phyloP scores from a whole-genome alignment of 768 basidiomycete genomes.

The Russula compacta region DNA sequence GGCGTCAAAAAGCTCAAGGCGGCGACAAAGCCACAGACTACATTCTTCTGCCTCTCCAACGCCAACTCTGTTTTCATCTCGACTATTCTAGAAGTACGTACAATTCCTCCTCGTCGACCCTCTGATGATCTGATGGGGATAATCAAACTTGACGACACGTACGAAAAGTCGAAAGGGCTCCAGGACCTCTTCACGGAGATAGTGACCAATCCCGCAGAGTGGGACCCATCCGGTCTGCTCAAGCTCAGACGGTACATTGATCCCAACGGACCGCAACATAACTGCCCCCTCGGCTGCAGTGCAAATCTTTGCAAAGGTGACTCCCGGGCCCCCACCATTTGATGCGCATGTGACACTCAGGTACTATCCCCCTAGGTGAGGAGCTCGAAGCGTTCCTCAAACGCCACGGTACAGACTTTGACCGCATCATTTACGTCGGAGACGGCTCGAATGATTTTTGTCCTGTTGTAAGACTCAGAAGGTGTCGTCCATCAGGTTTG shows the following conservation, averaged over 20 bases:
- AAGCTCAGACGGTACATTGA: slow-evolving; percentile 69
- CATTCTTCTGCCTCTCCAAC: slow-evolving; percentile 89
- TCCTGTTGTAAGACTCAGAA: slow-evolving; percentile 72
- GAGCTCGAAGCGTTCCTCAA: slow-evolving; percentile 80
- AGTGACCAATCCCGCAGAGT: slow-evolving; percentile 88
- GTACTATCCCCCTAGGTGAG: slow-evolving; percentile 46
- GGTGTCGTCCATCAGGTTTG: slow-evolving; percentile 33
- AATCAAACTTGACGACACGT: not conserved
- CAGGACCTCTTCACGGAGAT: slow-evolving; percentile 68
- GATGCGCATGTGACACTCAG: not conserved
- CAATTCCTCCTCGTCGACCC: not conserved
- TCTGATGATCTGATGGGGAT: not conserved
- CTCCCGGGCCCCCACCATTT: not conserved
- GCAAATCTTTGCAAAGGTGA: slow-evolving; percentile 97
- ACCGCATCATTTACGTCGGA: slow-evolving; percentile 83
- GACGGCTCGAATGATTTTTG: slow-evolving; percentile 97
- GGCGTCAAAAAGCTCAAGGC: slow-evolving; percentile 73
- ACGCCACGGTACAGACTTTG: slow-evolving; percentile 50
- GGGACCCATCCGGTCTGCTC: slow-evolving; percentile 61
- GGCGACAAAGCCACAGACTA: slow-evolving; percentile 50
- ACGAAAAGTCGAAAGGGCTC: slow-evolving; percentile 66
- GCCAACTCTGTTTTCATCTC: slow-evolving; percentile 87
- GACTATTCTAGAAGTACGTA: slow-evolving; percentile 70
- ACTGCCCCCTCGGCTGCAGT: slow-evolving; percentile 80
- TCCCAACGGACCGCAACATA: slow-evolving; percentile 69